A percentile compares a stretch with the other conserved stretches of the same genome.
Evolutionary conservation across 495 filamentous ascomycete genomes (phyloP).

Genomic region (Elasticomyces elasticus): DNA sequence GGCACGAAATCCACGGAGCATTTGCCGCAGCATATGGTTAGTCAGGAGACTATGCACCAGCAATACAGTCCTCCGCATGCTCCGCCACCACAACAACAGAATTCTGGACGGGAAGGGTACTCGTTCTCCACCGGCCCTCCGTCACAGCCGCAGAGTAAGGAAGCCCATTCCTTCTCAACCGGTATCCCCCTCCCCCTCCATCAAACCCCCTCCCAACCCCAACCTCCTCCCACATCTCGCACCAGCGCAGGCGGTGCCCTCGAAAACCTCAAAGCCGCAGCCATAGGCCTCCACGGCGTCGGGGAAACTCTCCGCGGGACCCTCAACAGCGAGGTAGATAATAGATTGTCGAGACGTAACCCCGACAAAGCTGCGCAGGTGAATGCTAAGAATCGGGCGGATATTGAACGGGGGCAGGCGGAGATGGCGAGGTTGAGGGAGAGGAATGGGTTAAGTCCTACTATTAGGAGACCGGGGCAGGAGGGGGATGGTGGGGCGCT

Average conservation of each 20-base stretch:
- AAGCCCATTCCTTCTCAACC: no score
- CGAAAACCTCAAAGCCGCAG: constrained; percentile 6
- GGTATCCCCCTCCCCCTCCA: no score
- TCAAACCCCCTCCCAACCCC: no score
- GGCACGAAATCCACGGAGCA: not conserved
- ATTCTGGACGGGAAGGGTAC: no score
- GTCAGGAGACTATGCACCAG: not conserved
- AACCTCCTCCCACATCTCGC: not conserved
- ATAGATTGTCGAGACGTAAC: not conserved
- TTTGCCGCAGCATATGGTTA: not conserved
- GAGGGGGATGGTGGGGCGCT: not conserved
- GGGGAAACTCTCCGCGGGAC: constrained; percentile 14
- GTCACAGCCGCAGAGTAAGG: not conserved
- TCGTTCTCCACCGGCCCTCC: no score
- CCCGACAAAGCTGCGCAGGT: constrained; percentile 5
- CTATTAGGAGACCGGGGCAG: not conserved
- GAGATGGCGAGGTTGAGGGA: constrained; percentile 15
- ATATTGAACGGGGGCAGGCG: not conserved
- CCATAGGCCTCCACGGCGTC: constrained; percentile 13
- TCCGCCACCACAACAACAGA: not conserved
- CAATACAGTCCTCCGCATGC: not conserved
- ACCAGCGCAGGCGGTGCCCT: not conserved
- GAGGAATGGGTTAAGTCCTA: not conserved
- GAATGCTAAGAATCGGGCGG: constrained; percentile 9
- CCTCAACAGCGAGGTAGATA: constrained; percentile 12